Conservation (phyloP, 208 protist species). For the Naegleria gruberi region DNA sequence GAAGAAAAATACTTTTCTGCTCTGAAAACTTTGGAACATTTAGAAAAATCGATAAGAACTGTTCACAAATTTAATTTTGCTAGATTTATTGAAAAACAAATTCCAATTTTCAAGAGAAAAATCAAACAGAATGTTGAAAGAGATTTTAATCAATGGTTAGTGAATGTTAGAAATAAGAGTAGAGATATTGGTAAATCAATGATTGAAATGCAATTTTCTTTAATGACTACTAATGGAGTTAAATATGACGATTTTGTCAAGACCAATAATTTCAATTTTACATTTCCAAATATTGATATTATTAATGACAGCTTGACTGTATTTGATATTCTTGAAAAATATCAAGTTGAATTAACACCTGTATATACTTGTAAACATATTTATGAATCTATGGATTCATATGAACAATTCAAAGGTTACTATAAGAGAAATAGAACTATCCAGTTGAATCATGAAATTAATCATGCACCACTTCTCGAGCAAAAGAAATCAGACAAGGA, state of each 20-base stretch:
- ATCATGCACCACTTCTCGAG: neutral
- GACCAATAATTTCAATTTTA: neutral
- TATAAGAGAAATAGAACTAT: neutral
- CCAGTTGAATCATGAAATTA: neutral
- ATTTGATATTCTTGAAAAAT: neutral
- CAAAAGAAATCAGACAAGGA: neutral
- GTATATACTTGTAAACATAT: slow-evolving; percentile 16
- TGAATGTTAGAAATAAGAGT: neutral
- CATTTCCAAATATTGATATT: neutral
- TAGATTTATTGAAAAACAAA: neutral
- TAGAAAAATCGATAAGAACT: neutral
- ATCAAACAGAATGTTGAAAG: neutral
- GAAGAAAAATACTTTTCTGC: slow-evolving; percentile 13
- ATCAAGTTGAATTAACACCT: neutral
- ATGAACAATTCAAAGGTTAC: neutral
- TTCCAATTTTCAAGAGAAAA: neutral
- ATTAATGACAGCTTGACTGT: neutral
- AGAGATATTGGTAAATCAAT: neutral
- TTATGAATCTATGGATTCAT: neutral
- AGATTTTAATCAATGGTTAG: neutral
- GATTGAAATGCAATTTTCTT: neutral
- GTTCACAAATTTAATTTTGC: neutral
- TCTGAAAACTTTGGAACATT: neutral
- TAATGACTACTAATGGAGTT: neutral
- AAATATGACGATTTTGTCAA: neutral